These are phyloP conservation scores for Triticum monococcum DNA, from an alignment of 176 grass and related monocot species.

Conservation along the genomic window DNA sequence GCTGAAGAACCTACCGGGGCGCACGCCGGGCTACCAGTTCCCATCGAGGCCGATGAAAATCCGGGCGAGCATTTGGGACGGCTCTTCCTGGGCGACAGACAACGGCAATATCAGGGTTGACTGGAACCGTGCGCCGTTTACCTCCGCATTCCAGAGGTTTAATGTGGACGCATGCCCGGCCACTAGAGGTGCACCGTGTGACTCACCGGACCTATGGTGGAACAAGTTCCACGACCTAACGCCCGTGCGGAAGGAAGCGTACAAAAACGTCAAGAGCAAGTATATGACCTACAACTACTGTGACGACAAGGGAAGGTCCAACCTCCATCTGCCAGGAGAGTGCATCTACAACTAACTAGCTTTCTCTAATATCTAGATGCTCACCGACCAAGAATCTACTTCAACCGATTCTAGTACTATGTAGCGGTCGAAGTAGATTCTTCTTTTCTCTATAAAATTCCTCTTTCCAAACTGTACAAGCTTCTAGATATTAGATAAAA, in stretches of 20 bases:
- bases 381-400: too few species aligned
- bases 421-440: too few species aligned
- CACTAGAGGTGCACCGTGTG: not conserved
- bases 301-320: constrained; percentile 34
- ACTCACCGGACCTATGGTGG: constrained; percentile 48
- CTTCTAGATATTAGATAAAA: too few species aligned
- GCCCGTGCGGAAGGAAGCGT: constrained; percentile 39
- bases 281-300: constrained; percentile 68
- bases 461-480: too few species aligned
- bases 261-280: constrained; percentile 34
- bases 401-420: too few species aligned
- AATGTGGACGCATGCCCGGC: constrained; percentile 36
- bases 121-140: constrained; percentile 55
- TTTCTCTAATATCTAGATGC: too few species aligned
- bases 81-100: constrained; percentile 68
- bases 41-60: constrained; percentile 55
- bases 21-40: constrained; percentile 15
- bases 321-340: constrained; percentile 12
- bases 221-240: constrained; percentile 33
- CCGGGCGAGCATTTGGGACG: constrained; percentile 62
- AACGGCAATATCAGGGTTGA: constrained; percentile 45
- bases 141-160: constrained; percentile 41
- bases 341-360: constrained; percentile 21
- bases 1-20: constrained; percentile 39
- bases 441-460: too few species aligned